Conservation (phyloP, 768 basidiomycete species). For the Gloeopeniophorella convolvens region DNA sequence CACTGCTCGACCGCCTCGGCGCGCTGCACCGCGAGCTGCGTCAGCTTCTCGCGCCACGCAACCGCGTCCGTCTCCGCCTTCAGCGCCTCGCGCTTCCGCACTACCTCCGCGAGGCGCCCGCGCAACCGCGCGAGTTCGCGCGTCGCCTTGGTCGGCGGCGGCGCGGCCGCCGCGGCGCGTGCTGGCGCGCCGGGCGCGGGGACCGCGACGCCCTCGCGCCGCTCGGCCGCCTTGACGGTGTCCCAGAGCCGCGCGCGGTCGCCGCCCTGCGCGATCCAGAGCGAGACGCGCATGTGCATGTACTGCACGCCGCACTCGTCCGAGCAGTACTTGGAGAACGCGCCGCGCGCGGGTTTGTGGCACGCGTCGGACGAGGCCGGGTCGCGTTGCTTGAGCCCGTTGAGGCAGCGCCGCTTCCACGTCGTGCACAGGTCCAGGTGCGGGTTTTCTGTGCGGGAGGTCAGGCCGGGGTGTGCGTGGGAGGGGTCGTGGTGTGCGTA, state of each 20-base stretch:
- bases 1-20: slow-evolving; percentile 64
- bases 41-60: slow-evolving; percentile 60
- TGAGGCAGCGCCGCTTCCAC: slow-evolving; percentile 74
- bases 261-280: slow-evolving; percentile 57
- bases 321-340: slow-evolving; percentile 88
- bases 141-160: slow-evolving; percentile 41
- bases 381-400: slow-evolving; percentile 56
- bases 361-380: slow-evolving; percentile 63
- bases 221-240: slow-evolving; percentile 60
- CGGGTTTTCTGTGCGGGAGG: slow-evolving; percentile 45
- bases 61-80: slow-evolving; percentile 66
- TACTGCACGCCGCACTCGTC: slow-evolving; percentile 78
- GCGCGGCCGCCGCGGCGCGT: slow-evolving; percentile 24
- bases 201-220: slow-evolving; percentile 64
- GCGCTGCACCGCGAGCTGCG: slow-evolving; percentile 61
- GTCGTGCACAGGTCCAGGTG: slow-evolving; percentile 60
- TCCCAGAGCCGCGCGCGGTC: slow-evolving; percentile 66
- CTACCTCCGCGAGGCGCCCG: slow-evolving; percentile 47
- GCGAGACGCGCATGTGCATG: slow-evolving; percentile 58
- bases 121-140: slow-evolving; percentile 54
- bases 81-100: slow-evolving; percentile 54
- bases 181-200: slow-evolving; percentile 22
- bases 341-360: slow-evolving; percentile 72
- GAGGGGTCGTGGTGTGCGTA: slow-evolving; percentile 34
- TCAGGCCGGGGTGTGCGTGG: slow-evolving; percentile 1